These are phyloP conservation scores for Aspergillus novofumigatus DNA, from an alignment of 2,329 filamentous ascomycete species.

Conservation along the genomic window DNA sequence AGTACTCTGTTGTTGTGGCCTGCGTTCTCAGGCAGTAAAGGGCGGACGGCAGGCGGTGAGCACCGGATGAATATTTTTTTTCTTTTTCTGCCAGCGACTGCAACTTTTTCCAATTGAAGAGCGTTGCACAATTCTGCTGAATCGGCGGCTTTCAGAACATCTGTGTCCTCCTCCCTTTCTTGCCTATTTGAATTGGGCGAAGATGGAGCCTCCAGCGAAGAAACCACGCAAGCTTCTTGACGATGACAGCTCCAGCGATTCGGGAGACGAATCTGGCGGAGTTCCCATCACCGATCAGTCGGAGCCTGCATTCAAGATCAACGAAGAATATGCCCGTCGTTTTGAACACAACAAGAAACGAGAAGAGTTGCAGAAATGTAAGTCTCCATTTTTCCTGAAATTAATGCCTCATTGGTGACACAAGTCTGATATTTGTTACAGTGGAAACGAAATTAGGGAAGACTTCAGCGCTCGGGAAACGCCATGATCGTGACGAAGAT, in stretches of 20 bases:
- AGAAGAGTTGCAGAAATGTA: conserved; percentile 66
- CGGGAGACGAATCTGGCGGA: conserved; percentile 38
- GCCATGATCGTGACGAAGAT: conserved; percentile 37
- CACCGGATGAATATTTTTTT: conserved; percentile 19
- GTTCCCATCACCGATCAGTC: conserved; percentile 31
- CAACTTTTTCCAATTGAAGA: conserved; percentile 14
- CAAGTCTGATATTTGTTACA: conserved; percentile 31
- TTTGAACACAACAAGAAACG: conserved; percentile 98
- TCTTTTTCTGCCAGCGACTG: conserved; percentile 29
- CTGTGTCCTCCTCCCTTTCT: neutral
- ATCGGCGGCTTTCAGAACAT: conserved; percentile 1
- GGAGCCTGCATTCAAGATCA: conserved; percentile 65
- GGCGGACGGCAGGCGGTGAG: conserved; percentile 22
- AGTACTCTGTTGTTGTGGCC: conserved; percentile 18
- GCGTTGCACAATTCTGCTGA: neutral
- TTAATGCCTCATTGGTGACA: neutral
- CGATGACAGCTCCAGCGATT: conserved; percentile 38
- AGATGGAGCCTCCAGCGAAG: conserved; percentile 42
- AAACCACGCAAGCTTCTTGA: conserved; percentile 39
- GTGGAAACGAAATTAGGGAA: conserved; percentile 85
- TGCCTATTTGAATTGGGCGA: conserved; percentile 2
- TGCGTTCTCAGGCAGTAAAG: conserved; percentile 13
- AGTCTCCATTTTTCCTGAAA: conserved; percentile 7
- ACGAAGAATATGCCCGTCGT: conserved; percentile 79
- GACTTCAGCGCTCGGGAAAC: conserved; percentile 34